Conservation (phyloP, 148 eudicot species). For the Rheum nobile region DNA sequence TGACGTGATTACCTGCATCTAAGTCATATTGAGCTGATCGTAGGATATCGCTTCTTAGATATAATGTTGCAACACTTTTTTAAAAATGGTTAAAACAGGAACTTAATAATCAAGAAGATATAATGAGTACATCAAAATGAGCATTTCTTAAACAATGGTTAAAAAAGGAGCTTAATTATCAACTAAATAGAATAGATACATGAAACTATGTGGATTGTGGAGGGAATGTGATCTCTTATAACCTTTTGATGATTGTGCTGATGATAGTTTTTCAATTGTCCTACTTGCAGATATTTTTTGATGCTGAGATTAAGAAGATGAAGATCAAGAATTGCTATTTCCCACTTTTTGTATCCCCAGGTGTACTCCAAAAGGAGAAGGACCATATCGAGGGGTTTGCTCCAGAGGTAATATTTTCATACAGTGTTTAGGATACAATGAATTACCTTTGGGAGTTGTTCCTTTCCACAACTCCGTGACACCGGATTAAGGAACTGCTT, state of each 20-base stretch:
- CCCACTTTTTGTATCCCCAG: conserved; percentile 87
- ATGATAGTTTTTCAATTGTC: neutral
- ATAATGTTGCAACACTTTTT: neutral
- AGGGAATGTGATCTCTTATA: neutral
- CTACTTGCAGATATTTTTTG: conserved; percentile 66
- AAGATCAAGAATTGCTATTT: conserved; percentile 82
- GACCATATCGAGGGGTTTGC: conserved; percentile 99
- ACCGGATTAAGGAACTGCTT: neutral
- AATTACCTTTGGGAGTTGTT: neutral
- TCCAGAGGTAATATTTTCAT: conserved; percentile 56
- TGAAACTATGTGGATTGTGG: neutral
- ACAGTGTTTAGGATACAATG: neutral
- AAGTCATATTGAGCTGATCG: neutral
- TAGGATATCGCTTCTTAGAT: neutral
- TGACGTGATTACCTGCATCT: neutral
- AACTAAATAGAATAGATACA: neutral
- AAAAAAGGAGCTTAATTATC: neutral
- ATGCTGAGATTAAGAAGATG: conserved; percentile 86
- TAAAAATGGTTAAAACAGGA: neutral
- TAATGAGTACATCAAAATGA: neutral
- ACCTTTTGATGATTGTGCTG: neutral
- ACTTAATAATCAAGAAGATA: neutral
- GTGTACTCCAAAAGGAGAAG: conserved; percentile 71
- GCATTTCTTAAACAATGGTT: neutral
- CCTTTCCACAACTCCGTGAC: neutral